These are phyloP conservation scores for Sphaerulina vaccinii DNA, from an alignment of 2,329 filamentous ascomycete species.

Conservation along the genomic window DNA sequence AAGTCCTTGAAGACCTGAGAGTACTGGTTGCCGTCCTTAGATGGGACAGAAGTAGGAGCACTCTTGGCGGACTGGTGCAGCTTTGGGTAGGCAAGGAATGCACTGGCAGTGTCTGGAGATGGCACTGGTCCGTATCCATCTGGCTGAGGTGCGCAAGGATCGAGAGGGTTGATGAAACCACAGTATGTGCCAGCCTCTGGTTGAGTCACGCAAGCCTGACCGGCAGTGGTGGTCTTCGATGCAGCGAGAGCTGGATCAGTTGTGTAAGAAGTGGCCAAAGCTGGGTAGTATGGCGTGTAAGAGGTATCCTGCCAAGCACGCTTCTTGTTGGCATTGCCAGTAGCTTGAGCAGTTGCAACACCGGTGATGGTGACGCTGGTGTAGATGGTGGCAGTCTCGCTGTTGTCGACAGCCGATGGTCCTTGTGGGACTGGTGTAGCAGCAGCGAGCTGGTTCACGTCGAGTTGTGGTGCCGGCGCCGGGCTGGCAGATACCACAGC, in stretches of 20 bases:
- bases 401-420: slow-evolving; percentile 15
- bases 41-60: slow-evolving; percentile 27
- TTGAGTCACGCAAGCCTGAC: slow-evolving; percentile 32
- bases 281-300: slow-evolving; percentile 29
- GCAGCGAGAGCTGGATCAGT: slow-evolving; percentile 28
- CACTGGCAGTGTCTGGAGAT: slow-evolving; percentile 27
- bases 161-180: slow-evolving; percentile 42
- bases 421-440: slow-evolving; percentile 26
- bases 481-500: slow-evolving; percentile 16
- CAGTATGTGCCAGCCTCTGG: slow-evolving; percentile 39
- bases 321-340: slow-evolving; percentile 12
- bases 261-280: slow-evolving; percentile 27
- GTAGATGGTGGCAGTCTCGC: slow-evolving; percentile 21
- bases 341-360: slow-evolving; percentile 18
- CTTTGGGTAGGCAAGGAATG: slow-evolving; percentile 27
- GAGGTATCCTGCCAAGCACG: slow-evolving; percentile 14
- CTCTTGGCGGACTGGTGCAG: slow-evolving; percentile 21
- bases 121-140: slow-evolving; percentile 37
- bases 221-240: slow-evolving; percentile 27
- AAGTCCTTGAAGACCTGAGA: slow-evolving; percentile 28
- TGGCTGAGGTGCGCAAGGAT: slow-evolving; percentile 41
- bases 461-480: slow-evolving; percentile 20
- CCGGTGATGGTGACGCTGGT: slow-evolving; percentile 25
- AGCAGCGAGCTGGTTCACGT: slow-evolving; percentile 21
- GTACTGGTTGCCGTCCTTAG: slow-evolving; percentile 20